These are phyloP conservation scores for Schizochytrium sp. DNA, from an alignment of 108 stramenopile genomes.

Conservation along the genomic window DNA sequence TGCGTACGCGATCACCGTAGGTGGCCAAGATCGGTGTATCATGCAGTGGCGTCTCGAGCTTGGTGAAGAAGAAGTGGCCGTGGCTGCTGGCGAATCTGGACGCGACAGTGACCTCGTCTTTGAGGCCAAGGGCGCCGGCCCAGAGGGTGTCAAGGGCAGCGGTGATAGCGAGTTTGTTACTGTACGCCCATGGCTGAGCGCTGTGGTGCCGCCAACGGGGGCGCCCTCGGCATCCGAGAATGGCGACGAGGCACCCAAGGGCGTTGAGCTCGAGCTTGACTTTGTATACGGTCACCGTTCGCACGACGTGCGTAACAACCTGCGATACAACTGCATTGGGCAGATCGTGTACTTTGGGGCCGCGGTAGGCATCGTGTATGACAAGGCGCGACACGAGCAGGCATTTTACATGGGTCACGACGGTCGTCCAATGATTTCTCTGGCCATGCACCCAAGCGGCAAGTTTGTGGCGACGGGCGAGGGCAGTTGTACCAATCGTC, in stretches of 20 bases:
- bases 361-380: slow-evolving; percentile 31
- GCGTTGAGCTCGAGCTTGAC: slow-evolving; percentile 28
- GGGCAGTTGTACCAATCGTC: not conserved
- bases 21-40: slow-evolving; percentile 28
- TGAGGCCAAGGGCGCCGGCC: not conserved
- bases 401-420: slow-evolving; percentile 46
- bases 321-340: slow-evolving; percentile 37
- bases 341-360: slow-evolving; percentile 38
- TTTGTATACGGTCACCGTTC: slow-evolving; percentile 57
- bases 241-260: not conserved
- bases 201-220: not conserved
- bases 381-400: slow-evolving; percentile 32
- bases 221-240: not conserved
- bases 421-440: slow-evolving; percentile 41
- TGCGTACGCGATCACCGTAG: slow-evolving; percentile 1
- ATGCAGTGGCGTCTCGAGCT: slow-evolving; percentile 23
- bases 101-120: not conserved
- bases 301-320: slow-evolving; percentile 39
- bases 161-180: not conserved
- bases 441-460: slow-evolving; percentile 51
- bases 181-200: not conserved
- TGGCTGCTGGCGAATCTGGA: not conserved
- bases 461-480: slow-evolving; percentile 56
- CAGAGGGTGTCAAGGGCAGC: not conserved
- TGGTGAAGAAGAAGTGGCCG: not conserved